Percentiles rank a stretch among this genome's conserved stretches.
These are phyloP conservation scores for Hyphopichia wangnamkhiaoensis DNA, from an alignment of 1,139 yeast genomes.

Conservation along the genomic window DNA sequence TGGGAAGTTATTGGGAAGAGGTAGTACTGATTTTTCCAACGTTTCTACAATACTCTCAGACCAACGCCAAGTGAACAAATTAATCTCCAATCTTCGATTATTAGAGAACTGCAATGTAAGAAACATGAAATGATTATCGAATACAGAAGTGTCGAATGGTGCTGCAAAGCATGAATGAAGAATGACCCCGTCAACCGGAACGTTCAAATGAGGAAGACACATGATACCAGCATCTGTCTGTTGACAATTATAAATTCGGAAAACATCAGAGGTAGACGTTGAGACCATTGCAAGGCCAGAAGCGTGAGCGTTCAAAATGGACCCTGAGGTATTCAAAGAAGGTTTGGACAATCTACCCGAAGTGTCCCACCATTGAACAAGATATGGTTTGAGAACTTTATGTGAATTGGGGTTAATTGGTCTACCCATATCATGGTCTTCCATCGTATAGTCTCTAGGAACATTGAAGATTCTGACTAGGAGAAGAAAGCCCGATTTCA, in stretches of 20 bases:
- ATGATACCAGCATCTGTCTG: conserved; percentile 38
- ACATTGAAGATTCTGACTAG: conserved; percentile 37
- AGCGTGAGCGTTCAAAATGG: conserved; percentile 30
- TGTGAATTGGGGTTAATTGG: not conserved
- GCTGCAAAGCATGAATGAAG: conserved; percentile 47
- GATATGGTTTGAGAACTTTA: conserved; percentile 40
- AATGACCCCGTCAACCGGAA: conserved; percentile 43
- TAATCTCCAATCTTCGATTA: conserved; percentile 35
- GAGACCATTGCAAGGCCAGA: conserved; percentile 44
- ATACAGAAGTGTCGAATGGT: conserved; percentile 25
- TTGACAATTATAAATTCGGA: conserved; percentile 39
- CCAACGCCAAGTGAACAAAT: conserved; percentile 43
- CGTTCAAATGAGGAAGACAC: conserved; percentile 40
- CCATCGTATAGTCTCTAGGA: conserved; percentile 27
- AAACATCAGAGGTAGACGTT: conserved; percentile 35
- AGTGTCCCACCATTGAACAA: conserved; percentile 55
- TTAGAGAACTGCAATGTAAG: conserved; percentile 39
- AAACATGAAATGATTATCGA: conserved; percentile 35
- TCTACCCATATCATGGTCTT: conserved; percentile 21
- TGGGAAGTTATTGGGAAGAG: conserved; percentile 38
- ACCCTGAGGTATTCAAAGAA: conserved; percentile 35
- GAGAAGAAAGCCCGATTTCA: conserved; percentile 44
- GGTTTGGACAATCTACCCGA: conserved; percentile 21
- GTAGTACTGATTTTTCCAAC: conserved; percentile 25
- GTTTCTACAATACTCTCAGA: conserved; percentile 27